phyloP scores from a whole-genome alignment of 352 stramenopile species.

The Globisporangium irregulare region DNA sequence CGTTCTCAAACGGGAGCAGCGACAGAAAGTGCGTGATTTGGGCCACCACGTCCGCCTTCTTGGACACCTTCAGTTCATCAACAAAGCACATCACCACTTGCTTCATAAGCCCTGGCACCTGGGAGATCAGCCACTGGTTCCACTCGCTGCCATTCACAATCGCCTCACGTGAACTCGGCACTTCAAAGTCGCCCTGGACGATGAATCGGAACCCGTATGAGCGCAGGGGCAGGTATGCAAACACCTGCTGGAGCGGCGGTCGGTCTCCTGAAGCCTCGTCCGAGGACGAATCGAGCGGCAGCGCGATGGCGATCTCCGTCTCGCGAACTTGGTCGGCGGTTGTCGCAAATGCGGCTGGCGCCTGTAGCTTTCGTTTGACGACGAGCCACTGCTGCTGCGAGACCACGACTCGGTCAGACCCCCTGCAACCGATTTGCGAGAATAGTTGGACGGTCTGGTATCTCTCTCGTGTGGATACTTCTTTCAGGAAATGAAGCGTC shows the following conservation, averaged over 20 bases:
- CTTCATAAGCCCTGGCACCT: conserved; percentile 54
- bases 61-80: conserved; percentile 6
- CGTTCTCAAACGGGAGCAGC: conserved; percentile 62
- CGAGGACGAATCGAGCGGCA: conserved; percentile 28
- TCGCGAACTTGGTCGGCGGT: conserved; percentile 15
- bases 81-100: conserved; percentile 22
- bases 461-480: conserved; percentile 11
- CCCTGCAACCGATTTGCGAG: conserved; percentile 24
- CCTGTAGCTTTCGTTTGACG: conserved; percentile 36
- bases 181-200: conserved; percentile 83
- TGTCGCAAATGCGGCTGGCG: conserved; percentile 21
- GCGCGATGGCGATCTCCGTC: conserved; percentile 58
- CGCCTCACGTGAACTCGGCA: conserved; percentile 81
- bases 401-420: conserved; percentile 11
- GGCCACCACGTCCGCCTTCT: conserved; percentile 7
- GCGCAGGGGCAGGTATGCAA: conserved; percentile 77
- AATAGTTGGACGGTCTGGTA: conserved; percentile 39
- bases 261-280: conserved; percentile 16
- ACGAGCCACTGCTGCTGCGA: conserved; percentile 61
- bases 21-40: conserved; percentile 37
- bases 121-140: conserved; percentile 86
- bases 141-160: conserved; percentile 82
- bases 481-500: conserved; percentile 45
- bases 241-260: conserved; percentile 72
- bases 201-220: conserved; percentile 87